Percentiles rank a stretch among this genome's conserved stretches.
Evolutionary conservation across 192 early-diverging fungal genomes (phyloP).

Genomic region (Gigaspora rosea): DNA sequence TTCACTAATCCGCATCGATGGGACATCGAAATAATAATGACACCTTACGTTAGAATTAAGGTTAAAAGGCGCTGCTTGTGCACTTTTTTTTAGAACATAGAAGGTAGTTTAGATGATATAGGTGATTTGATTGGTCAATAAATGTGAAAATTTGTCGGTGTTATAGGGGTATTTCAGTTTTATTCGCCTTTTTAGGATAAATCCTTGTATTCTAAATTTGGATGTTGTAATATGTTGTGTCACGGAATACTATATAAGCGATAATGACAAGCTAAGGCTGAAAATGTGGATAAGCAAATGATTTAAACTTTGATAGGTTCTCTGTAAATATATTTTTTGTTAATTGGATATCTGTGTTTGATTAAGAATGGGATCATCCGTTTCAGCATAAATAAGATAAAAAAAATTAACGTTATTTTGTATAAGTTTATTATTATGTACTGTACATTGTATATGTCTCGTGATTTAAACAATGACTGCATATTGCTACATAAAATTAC

Average conservation of each 20-base stretch:
- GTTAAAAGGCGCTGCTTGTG: too few species aligned
- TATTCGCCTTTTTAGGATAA: not conserved
- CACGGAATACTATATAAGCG: slow-evolving; percentile 13
- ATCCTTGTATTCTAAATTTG: slow-evolving; percentile 16
- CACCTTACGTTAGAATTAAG: too few species aligned
- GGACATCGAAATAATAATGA: not conserved
- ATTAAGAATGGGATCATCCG: not conserved
- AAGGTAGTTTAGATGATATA: too few species aligned
- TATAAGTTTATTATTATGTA: too few species aligned
- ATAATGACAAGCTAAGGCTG: not conserved
- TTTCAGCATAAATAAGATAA: not conserved
- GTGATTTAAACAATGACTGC: too few species aligned
- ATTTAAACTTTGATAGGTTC: slow-evolving; percentile 17
- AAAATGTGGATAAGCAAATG: not conserved
- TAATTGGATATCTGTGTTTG: not conserved
- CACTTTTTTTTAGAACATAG: too few species aligned
- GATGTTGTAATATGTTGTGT: not conserved
- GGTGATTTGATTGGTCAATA: too few species aligned
- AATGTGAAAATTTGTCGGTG: not conserved
- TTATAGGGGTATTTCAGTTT: too few species aligned
- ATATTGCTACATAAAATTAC: too few species aligned
- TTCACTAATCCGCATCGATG: not conserved
- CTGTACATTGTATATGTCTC: not conserved
- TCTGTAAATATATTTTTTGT: not conserved
- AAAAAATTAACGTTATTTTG: not conserved